Evolutionary conservation across 2,329 filamentous ascomycete species (phyloP).

Genomic region (Blumeria graminis): DNA sequence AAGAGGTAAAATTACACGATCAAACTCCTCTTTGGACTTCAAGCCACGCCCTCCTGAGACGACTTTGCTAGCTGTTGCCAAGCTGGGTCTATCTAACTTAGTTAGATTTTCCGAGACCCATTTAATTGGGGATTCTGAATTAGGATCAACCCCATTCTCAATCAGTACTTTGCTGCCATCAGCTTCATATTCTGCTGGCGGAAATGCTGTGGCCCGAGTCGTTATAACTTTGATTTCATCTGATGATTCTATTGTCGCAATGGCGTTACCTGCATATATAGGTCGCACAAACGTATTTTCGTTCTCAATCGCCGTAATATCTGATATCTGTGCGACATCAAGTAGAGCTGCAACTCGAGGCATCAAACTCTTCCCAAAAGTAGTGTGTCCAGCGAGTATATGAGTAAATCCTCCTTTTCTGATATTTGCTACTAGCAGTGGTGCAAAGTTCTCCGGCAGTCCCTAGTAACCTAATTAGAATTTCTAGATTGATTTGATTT

Average conservation of each 20-base stretch:
- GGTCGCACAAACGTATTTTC: conserved; percentile 91
- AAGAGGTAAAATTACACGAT: conserved; percentile 72
- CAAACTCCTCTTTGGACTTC: conserved; percentile 96
- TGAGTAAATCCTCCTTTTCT: conserved; percentile 90
- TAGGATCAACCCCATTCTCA: conserved; percentile 66
- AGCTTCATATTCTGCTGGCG: conserved; percentile 38
- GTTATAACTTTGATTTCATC: conserved; percentile 77
- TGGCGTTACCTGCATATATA: conserved; percentile 94
- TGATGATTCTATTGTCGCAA: conserved; percentile 78
- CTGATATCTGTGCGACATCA: conserved; percentile 81
- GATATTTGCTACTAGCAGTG: conserved; percentile 82
- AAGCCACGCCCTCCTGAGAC: conserved; percentile 85
- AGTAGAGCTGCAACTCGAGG: conserved; percentile 78
- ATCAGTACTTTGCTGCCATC: conserved; percentile 49
- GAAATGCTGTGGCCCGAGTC: conserved; percentile 79
- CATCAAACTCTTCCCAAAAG: conserved; percentile 88
- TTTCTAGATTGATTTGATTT: neutral
- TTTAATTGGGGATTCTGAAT: conserved; percentile 46
- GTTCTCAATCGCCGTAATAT: conserved; percentile 65
- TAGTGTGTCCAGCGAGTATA: conserved; percentile 70
- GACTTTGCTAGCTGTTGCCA: conserved; percentile 68
- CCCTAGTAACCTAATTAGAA: conserved; percentile 27
- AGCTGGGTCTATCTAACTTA: conserved; percentile 81
- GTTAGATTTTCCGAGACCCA: conserved; percentile 89
- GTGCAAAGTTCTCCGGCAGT: conserved; percentile 83